These are phyloP conservation scores for Lentinula guzmanii DNA, from an alignment of 768 basidiomycete genomes.

Conservation along the genomic window DNA sequence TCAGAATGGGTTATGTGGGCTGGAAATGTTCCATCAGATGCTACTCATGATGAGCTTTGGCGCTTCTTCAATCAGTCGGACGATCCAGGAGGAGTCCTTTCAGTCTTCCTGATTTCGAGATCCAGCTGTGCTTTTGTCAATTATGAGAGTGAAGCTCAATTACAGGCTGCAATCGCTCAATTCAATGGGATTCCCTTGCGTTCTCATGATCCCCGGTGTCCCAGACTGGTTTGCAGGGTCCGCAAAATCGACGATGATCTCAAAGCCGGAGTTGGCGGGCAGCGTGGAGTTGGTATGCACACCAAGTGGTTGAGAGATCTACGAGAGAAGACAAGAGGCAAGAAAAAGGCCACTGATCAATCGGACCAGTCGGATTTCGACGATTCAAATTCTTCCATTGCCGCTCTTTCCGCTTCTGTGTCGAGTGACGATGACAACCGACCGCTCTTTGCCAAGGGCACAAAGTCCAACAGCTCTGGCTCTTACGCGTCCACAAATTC, in stretches of 20 bases:
- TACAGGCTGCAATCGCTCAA: constrained; percentile 59
- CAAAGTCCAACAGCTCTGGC: constrained; percentile 51
- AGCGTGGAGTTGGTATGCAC: constrained; percentile 84
- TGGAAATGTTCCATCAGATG: constrained; percentile 84
- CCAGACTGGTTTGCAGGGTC: constrained; percentile 76
- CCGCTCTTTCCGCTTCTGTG: constrained; percentile 20
- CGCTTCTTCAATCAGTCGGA: constrained; percentile 59
- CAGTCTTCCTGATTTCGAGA: constrained; percentile 91
- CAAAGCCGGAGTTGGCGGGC: constrained; percentile 86
- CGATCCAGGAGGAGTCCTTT: constrained; percentile 53
- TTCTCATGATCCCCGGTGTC: constrained; percentile 65
- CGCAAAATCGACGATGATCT: constrained; percentile 80
- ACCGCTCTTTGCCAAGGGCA: constrained; percentile 13
- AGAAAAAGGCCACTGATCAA: constrained; percentile 11
- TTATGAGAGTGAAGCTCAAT: constrained; percentile 56
- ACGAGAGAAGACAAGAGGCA: constrained; percentile 28
- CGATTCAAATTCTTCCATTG: constrained; percentile 5
- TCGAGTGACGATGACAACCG: constrained; percentile 37
- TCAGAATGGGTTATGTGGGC: constrained; percentile 97
- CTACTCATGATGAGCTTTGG: constrained; percentile 82
- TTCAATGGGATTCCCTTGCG: constrained; percentile 74
- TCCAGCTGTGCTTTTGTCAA: constrained; percentile 95
- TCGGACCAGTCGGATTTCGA: constrained; percentile 6
- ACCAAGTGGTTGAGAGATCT: constrained; percentile 71
- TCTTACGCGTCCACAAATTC: constrained; percentile 83